Conservation (phyloP, 1,139 yeast species). For the Geotrichum europaeum region DNA sequence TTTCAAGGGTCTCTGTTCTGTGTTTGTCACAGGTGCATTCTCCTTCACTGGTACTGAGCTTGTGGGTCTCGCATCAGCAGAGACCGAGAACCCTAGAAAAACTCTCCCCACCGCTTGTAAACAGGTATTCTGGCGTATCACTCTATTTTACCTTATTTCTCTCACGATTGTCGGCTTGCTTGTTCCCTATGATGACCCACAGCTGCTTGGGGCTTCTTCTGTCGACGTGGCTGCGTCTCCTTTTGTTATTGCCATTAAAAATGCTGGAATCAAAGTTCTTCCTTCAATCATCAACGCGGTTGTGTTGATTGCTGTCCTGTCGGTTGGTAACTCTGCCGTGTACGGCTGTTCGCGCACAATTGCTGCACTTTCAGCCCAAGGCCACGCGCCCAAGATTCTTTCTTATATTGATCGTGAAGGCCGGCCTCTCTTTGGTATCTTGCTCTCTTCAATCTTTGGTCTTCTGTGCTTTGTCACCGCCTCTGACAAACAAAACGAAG, state of each 20-base stretch:
- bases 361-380: constrained; percentile 74
- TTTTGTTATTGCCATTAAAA: constrained; percentile 59
- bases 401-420: constrained; percentile 71
- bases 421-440: constrained; percentile 66
- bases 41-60: constrained; percentile 81
- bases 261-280: constrained; percentile 53
- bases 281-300: constrained; percentile 72
- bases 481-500: constrained; percentile 58
- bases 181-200: constrained; percentile 53
- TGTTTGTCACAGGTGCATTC: constrained; percentile 81
- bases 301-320: constrained; percentile 59
- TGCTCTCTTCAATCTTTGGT: constrained; percentile 55
- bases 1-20: constrained; percentile 78
- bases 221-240: constrained; percentile 61
- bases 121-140: constrained; percentile 68
- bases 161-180: constrained; percentile 54
- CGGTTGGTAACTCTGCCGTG: constrained; percentile 72
- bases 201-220: constrained; percentile 41
- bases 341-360: constrained; percentile 78
- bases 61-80: constrained; percentile 82
- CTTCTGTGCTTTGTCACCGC: constrained; percentile 62
- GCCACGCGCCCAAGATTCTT: constrained; percentile 67
- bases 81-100: constrained; percentile 66
- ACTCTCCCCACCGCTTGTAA: constrained; percentile 63
- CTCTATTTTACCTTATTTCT: constrained; percentile 56